Evolutionary conservation across 371 early-diverging fungal species (phyloP).

Genomic region (Conidiobolus incongruus): DNA sequence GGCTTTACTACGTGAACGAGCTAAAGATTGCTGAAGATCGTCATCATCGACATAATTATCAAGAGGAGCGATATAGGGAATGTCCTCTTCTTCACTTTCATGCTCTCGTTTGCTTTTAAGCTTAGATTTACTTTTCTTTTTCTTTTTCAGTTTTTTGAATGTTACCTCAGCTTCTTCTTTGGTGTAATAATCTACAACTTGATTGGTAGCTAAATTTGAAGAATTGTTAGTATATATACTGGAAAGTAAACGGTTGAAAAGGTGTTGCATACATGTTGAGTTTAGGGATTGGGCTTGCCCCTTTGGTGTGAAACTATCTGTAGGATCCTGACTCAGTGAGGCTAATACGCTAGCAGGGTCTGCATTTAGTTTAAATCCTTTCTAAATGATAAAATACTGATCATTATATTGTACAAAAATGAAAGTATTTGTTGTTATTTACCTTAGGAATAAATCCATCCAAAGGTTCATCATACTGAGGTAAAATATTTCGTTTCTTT

Average conservation of each 20-base stretch:
- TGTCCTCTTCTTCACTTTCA: not conserved
- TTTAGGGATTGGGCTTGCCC: not conserved
- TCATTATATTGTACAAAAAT: constrained; percentile 12
- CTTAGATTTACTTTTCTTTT: constrained; percentile 12
- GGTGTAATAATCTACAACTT: constrained; percentile 52
- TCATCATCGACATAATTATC: constrained; percentile 84
- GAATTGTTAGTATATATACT: not conserved
- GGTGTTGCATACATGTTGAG: not conserved
- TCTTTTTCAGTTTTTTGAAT: constrained; percentile 54
- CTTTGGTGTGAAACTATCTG: too few species aligned
- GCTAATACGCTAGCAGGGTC: not conserved
- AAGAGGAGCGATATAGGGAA: constrained; percentile 7
- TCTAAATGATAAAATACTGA: constrained; percentile 6
- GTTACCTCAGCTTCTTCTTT: constrained; percentile 52
- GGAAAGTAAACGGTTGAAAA: not conserved
- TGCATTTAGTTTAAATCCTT: constrained; percentile 4
- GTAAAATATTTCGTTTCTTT: constrained; percentile 37
- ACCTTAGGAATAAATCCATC: constrained; percentile 10
- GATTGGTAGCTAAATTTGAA: constrained; percentile 21
- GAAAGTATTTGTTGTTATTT: constrained; percentile 12
- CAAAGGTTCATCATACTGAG: constrained; percentile 62
- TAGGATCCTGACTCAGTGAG: not conserved
- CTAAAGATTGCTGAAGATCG: constrained; percentile 64
- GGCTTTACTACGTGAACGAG: constrained; percentile 40
- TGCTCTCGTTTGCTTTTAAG: not conserved